Percentiles rank a stretch among this genome's conserved stretches.
phyloP scores from a whole-genome alignment of 2,329 filamentous ascomycete species.

The Shiraia bambusicola region DNA sequence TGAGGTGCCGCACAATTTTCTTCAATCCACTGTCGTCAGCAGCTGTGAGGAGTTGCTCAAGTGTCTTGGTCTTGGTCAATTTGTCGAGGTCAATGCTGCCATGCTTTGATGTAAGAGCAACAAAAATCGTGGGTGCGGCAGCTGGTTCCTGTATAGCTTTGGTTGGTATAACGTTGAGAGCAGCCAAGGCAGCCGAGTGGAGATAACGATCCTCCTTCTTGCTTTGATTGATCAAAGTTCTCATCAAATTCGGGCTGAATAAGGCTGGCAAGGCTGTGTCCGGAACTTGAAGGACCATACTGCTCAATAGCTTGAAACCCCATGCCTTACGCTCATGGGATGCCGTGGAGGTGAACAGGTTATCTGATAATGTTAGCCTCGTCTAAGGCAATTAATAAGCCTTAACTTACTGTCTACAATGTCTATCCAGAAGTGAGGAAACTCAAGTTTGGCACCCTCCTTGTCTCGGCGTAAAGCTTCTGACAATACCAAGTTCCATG shows the following conservation, averaged over 20 bases:
- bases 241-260: slow-evolving; percentile 82
- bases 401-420: slow-evolving; percentile 78
- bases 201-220: slow-evolving; percentile 39
- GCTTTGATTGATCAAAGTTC: slow-evolving; percentile 44
- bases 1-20: slow-evolving; percentile 56
- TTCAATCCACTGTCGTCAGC: slow-evolving; percentile 54
- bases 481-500: slow-evolving; percentile 79
- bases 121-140: slow-evolving; percentile 62
- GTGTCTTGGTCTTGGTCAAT: slow-evolving; percentile 79
- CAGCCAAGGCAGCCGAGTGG: slow-evolving; percentile 72
- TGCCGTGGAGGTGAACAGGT: slow-evolving; percentile 77
- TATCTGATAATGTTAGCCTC: slow-evolving; percentile 56
- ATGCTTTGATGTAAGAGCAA: slow-evolving; percentile 67
- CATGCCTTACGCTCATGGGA: slow-evolving; percentile 89
- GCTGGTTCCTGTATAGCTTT: slow-evolving; percentile 61
- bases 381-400: neutral
- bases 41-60: slow-evolving; percentile 70
- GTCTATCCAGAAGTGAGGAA: slow-evolving; percentile 80
- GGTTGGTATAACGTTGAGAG: slow-evolving; percentile 69
- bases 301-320: slow-evolving; percentile 84
- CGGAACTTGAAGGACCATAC: slow-evolving; percentile 62
- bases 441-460: slow-evolving; percentile 46
- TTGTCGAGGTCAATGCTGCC: slow-evolving; percentile 82
- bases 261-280: slow-evolving; percentile 57
- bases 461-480: slow-evolving; percentile 34